These are phyloP conservation scores for Vanrija humicola DNA, from an alignment of 1,284 basidiomycete genomes.

Conservation along the genomic window DNA sequence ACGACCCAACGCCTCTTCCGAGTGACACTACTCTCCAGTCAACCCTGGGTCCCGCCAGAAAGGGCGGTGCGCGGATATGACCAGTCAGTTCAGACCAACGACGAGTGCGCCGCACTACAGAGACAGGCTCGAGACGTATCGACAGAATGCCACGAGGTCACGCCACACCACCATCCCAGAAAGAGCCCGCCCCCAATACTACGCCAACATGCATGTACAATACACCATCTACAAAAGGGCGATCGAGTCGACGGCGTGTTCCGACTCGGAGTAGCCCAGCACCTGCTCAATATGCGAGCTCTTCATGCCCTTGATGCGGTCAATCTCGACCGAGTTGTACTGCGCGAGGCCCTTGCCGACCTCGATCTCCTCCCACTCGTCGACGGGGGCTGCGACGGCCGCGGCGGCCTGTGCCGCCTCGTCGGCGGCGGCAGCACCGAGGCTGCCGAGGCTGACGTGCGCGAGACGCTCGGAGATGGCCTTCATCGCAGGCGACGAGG, in stretches of 20 bases:
- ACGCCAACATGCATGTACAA: background rate
- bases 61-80: no score
- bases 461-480: slow-evolving; percentile 24
- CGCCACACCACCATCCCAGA: no score
- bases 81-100: no score
- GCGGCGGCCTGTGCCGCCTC: background rate
- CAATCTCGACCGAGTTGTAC: slow-evolving; percentile 91
- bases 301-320: slow-evolving; percentile 80
- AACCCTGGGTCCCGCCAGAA: no score
- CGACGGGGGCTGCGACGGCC: slow-evolving; percentile 28
- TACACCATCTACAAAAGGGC: slow-evolving; percentile 26
- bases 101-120: no score
- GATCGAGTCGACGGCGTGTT: slow-evolving; percentile 93
- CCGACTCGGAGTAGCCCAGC: slow-evolving; percentile 89
- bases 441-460: background rate
- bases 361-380: slow-evolving; percentile 74
- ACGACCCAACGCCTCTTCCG: no score
- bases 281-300: slow-evolving; percentile 77
- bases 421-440: slow-evolving; percentile 2
- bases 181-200: no score
- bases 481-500: slow-evolving; percentile 32
- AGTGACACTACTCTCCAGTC: no score
- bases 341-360: slow-evolving; percentile 92
- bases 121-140: no score
- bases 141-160: no score